Evolutionary conservation across 1,284 basidiomycete genomes (phyloP), one percentile per base, ranked within the genome.

Genomic region (Rhodotorula sp.): DNA sequence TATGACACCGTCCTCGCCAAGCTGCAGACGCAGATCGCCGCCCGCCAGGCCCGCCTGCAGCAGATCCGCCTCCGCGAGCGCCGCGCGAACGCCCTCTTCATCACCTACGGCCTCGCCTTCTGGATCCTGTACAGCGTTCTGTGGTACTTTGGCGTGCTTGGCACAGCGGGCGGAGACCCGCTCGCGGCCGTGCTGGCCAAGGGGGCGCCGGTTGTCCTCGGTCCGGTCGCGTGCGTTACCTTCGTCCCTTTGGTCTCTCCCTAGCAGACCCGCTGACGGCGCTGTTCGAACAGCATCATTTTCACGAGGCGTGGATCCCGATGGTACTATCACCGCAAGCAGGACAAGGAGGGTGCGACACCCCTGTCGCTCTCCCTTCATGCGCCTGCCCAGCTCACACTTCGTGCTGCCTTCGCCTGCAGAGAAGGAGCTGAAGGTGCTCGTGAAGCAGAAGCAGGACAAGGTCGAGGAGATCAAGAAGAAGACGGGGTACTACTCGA

Each of bases 391-490:
- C 4, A 17, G 8, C 44, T 42, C 21, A 55, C 59, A 42, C 27
- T 27, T 4, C 42, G 3, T 3, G n/a, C 34, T 41, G 34, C 9
- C 17, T 19, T 41, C 34, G 25, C 1, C 34, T 13, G 52, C 68
- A 78, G 95, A 98, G 81, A 90, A 88, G 78, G 88, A 89, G 17
- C 84, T 99, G 23, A 88, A 89, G 71, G 81, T 84, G 0, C 84
- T 97, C 17, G 86, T 91, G 76, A 89, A 89, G 78, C 85, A 90
- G 79, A 93, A 95, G 77, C 88, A 91, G 50, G 87, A 87, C 53
- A 95, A 93, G 80, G 87, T 99, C 45, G 95, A 97, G 77, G 95
- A 97, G 79, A 91, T 99, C 78, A 99, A 99, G 85, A 91, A 93
- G 83, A 93, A 92, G 78, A 97, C 94, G 0, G 95, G 96, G 78